Evolutionary conservation across 169 alveolate genomes (phyloP).

Genomic region (Plasmodium gaboni): DNA sequence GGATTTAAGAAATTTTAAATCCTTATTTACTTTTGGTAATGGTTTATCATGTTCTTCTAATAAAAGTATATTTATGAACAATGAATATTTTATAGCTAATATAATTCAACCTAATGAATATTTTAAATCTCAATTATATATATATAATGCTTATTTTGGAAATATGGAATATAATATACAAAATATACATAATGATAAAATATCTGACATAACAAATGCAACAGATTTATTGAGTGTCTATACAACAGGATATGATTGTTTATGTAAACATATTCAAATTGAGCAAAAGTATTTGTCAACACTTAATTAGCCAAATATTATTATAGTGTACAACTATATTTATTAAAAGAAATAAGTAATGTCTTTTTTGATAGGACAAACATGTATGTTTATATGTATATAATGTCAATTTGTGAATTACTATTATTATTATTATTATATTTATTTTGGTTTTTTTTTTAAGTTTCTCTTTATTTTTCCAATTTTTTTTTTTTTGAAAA

Average conservation of each 20-base stretch:
- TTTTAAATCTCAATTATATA: slow-evolving; percentile 24
- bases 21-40: slow-evolving; percentile 59
- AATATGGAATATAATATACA: slow-evolving; percentile 49
- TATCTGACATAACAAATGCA: slow-evolving; percentile 49
- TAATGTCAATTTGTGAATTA: background rate
- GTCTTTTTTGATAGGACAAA: background rate
- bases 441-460: too few relatives aligned
- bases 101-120: slow-evolving; percentile 43
- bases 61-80: slow-evolving; percentile 65
- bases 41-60: slow-evolving; percentile 60
- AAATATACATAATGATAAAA: slow-evolving; percentile 53
- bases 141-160: slow-evolving; percentile 60
- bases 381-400: background rate
- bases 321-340: background rate
- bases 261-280: slow-evolving; percentile 53
- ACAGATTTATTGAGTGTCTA: slow-evolving; percentile 39
- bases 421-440: background rate
- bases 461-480: too few relatives aligned
- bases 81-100: slow-evolving; percentile 51
- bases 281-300: slow-evolving; percentile 19
- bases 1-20: slow-evolving; percentile 79
- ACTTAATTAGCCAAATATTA: background rate
- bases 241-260: slow-evolving; percentile 51
- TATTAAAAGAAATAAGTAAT: background rate
- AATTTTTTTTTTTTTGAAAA: too few relatives aligned